These are phyloP conservation scores for Mimosa bimucronata DNA, from an alignment of 306 rosid genomes.

Conservation along the genomic window DNA sequence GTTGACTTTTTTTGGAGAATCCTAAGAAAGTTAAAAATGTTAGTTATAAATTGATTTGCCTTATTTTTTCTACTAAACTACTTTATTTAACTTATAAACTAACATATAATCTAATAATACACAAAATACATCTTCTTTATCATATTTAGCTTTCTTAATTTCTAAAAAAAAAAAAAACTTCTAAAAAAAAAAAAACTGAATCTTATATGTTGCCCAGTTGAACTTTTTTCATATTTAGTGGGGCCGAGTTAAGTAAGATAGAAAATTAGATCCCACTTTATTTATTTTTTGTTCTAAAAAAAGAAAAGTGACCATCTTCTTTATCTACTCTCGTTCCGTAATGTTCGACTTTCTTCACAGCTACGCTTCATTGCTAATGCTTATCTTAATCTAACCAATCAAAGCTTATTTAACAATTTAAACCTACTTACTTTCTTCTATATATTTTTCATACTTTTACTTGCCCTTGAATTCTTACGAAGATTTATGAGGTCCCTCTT, in stretches of 20 bases:
- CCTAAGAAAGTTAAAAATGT: too few species aligned
- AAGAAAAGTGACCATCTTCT: conserved; percentile 4
- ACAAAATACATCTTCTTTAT: too few species aligned
- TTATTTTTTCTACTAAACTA: too few species aligned
- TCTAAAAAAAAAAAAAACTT: too few species aligned
- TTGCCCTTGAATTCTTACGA: background rate
- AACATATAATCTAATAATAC: too few species aligned
- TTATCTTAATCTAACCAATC: background rate
- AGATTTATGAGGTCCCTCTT: background rate
- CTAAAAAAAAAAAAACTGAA: too few species aligned
- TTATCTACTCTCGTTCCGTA: background rate
- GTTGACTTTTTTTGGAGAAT: too few species aligned
- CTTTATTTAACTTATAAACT: too few species aligned
- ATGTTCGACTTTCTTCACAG: conserved; percentile 28
- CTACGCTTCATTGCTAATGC: background rate
- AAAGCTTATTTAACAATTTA: background rate
- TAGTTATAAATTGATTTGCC: too few species aligned
- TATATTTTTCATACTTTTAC: too few species aligned
- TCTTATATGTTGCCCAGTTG: background rate
- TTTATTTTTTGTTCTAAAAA: background rate
- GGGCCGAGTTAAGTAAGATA: conserved; percentile 24
- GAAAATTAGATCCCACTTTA: conserved; percentile 29
- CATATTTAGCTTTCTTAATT: too few species aligned
- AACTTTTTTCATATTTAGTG: background rate
- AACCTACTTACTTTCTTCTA: too few species aligned